These are phyloP conservation scores for Cercospora sp. DNA, from an alignment of 2,329 filamentous ascomycete species.

Conservation along the genomic window DNA sequence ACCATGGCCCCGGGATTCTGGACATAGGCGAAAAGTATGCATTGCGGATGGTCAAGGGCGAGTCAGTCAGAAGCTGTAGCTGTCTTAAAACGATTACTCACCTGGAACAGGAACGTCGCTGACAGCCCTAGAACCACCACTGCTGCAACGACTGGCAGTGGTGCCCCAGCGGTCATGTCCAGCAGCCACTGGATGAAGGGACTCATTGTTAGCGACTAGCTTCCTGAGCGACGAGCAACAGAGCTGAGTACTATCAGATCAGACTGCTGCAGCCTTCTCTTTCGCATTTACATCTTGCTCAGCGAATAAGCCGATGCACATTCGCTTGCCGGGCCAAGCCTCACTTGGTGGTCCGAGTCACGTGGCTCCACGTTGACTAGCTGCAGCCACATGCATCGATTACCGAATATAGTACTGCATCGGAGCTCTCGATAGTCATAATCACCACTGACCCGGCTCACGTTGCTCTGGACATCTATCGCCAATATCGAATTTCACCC, in stretches of 20 bases:
- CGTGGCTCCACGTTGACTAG: not conserved
- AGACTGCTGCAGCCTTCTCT: not conserved
- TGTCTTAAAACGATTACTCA: not conserved
- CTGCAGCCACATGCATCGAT: not conserved
- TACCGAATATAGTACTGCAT: not conserved
- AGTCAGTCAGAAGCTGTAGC: not conserved
- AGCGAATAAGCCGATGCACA: not conserved
- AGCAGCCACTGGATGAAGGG: not conserved
- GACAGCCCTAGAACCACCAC: not conserved
- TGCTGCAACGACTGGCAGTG: slow-evolving; percentile 8
- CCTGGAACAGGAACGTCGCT: not conserved
- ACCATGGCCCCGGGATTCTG: slow-evolving; percentile 42
- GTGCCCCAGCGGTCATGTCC: not conserved
- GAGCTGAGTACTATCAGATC: not conserved
- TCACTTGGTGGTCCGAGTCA: not conserved
- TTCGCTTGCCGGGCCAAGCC: not conserved
- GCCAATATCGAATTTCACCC: not conserved
- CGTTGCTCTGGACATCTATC: not conserved
- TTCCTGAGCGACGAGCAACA: not conserved
- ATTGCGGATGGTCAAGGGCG: not conserved
- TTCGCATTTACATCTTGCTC: not conserved
- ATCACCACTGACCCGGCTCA: not conserved
- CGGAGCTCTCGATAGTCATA: not conserved
- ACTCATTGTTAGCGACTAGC: not conserved
- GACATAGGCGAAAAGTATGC: slow-evolving; percentile 10